Conservation (phyloP, 2,329 filamentous ascomycete genomes). For the Claviceps capensis region DNA sequence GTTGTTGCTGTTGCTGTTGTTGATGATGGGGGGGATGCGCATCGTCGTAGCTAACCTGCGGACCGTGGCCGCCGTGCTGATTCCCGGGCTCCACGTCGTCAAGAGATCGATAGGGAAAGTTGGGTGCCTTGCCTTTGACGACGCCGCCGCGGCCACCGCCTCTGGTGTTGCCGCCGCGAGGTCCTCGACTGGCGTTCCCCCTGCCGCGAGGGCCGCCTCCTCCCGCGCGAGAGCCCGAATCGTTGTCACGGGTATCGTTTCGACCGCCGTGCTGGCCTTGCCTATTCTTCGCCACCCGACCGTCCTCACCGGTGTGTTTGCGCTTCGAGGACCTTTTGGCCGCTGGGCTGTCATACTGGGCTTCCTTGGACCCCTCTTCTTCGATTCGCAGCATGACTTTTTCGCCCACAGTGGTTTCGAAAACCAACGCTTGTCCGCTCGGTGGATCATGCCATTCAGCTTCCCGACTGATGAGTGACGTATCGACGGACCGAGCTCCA, state of each 20-base stretch:
- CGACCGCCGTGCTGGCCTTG: conserved; percentile 23
- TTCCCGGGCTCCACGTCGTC: conserved; percentile 47
- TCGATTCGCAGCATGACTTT: conserved; percentile 76
- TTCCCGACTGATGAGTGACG: conserved; percentile 48
- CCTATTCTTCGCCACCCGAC: conserved; percentile 19
- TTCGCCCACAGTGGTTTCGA: conserved; percentile 76
- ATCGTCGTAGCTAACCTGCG: conserved; percentile 36
- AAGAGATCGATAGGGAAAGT: conserved; percentile 48
- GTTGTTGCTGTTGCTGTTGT: conserved; percentile 7
- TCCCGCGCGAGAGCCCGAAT: conserved; percentile 22
- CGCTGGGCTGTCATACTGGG: conserved; percentile 49
- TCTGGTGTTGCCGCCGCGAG: conserved; percentile 24
- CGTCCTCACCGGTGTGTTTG: conserved; percentile 38
- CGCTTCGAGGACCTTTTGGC: conserved; percentile 47
- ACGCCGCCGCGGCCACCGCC: conserved; percentile 22
- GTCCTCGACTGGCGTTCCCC: conserved; percentile 23
- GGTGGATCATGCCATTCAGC: conserved; percentile 70
- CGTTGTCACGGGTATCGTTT: conserved; percentile 27
- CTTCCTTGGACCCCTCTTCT: conserved; percentile 48
- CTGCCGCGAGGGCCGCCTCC: conserved; percentile 19
- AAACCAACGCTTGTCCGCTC: conserved; percentile 55
- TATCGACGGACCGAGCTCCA: conserved; percentile 65
- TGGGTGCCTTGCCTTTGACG: conserved; percentile 33
- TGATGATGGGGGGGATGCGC: conserved; percentile 14
- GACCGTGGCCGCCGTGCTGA: conserved; percentile 27